These are phyloP conservation scores for Exsudoporus floridanus DNA, from an alignment of 1,284 basidiomycete genomes.

Conservation along the genomic window DNA sequence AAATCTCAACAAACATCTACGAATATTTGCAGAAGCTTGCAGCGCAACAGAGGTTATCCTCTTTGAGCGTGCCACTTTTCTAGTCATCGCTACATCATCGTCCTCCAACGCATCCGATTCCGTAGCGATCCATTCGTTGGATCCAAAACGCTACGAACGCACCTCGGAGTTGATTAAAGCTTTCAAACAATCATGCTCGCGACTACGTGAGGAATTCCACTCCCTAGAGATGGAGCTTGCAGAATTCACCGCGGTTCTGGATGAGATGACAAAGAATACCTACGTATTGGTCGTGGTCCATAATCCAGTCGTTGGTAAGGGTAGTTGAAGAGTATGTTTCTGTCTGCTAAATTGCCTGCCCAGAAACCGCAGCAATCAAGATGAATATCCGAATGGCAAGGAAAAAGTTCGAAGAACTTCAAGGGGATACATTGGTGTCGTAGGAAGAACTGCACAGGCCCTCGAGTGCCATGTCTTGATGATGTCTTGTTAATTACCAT, in stretches of 20 bases:
- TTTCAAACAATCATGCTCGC: conserved; percentile 89
- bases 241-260: conserved; percentile 90
- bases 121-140: conserved; percentile 48
- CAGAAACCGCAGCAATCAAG: conserved; percentile 82
- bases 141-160: conserved; percentile 88
- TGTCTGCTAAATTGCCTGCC: neutral
- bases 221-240: conserved; percentile 79
- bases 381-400: conserved; percentile 82
- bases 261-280: conserved; percentile 92
- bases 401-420: conserved; percentile 80
- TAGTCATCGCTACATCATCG: conserved; percentile 85
- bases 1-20: conserved; percentile 84
- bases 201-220: conserved; percentile 78
- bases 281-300: conserved; percentile 90
- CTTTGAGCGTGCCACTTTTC: conserved; percentile 96
- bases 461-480: neutral
- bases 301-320: conserved; percentile 81
- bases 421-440: conserved; percentile 51
- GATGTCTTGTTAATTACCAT: neutral
- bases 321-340: neutral
- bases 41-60: conserved; percentile 92
- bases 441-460: conserved; percentile 11
- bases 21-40: conserved; percentile 81
- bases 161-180: conserved; percentile 95
- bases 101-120: conserved; percentile 35